phyloP scores from a whole-genome alignment of 1,284 basidiomycete species.

The Pseudozyma pruni region DNA sequence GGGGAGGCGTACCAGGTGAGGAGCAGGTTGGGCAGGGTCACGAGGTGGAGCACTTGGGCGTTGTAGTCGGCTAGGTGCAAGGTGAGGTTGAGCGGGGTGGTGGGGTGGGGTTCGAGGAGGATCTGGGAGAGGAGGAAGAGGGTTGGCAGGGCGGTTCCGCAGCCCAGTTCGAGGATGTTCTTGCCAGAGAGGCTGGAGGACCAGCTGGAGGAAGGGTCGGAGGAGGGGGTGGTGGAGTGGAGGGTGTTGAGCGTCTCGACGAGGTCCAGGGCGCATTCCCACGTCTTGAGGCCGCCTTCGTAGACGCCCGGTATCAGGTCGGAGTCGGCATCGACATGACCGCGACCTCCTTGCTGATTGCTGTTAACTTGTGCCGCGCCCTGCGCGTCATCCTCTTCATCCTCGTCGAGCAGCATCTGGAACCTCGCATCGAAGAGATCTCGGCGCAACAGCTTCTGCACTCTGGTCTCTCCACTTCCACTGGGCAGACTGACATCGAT shows the following conservation, averaged over 20 bases:
- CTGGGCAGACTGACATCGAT: slow-evolving; percentile 26
- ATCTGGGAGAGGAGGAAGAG: slow-evolving; percentile 78
- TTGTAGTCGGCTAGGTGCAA: slow-evolving; percentile 97
- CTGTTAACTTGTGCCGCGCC: neutral
- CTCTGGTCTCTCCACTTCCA: slow-evolving; percentile 8
- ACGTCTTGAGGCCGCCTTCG: slow-evolving; percentile 96
- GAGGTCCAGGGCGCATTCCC: slow-evolving; percentile 94
- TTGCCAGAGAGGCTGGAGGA: slow-evolving; percentile 8
- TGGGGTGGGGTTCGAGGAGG: slow-evolving; percentile 68
- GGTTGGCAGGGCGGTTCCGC: slow-evolving; percentile 88
- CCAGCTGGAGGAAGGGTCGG: slow-evolving; percentile 4
- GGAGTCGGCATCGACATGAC: slow-evolving; percentile 71
- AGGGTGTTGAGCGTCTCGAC: slow-evolving; percentile 66
- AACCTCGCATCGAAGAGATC: slow-evolving; percentile 95
- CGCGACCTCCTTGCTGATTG: slow-evolving; percentile 26
- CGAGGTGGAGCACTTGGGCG: slow-evolving; percentile 78
- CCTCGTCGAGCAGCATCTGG: slow-evolving; percentile 78
- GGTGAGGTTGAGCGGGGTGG: slow-evolving; percentile 68
- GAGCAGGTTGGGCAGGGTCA: slow-evolving; percentile 80
- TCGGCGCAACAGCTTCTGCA: slow-evolving; percentile 75
- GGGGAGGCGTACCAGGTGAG: slow-evolving; percentile 73
- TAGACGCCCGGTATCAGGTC: slow-evolving; percentile 92
- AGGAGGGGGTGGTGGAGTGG: slow-evolving; percentile 2
- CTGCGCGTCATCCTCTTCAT: slow-evolving; percentile 25
- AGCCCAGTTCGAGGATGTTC: slow-evolving; percentile 75